Percentiles rank a stretch among this genome's conserved stretches.
phyloP scores from a whole-genome alignment of 2,329 filamentous ascomycete species.

The Pseudocercospora fuligena region DNA sequence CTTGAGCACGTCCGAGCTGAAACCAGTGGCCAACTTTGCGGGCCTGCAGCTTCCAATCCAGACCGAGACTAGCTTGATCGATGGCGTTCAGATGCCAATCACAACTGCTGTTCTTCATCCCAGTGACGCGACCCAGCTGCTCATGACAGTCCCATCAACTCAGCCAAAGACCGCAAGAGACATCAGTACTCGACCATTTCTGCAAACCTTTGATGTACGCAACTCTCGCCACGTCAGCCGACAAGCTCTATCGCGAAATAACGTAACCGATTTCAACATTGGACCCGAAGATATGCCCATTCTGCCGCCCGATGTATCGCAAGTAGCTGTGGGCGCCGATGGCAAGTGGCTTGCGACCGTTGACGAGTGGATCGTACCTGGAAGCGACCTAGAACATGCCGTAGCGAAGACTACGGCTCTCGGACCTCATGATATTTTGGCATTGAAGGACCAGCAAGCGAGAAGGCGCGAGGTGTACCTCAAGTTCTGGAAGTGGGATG shows the following conservation, averaged over 20 bases:
- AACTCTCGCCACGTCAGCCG: conserved; percentile 78
- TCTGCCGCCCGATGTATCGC: conserved; percentile 75
- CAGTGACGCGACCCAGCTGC: conserved; percentile 45
- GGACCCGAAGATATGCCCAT: conserved; percentile 73
- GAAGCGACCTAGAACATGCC: conserved; percentile 67
- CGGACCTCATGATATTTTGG: conserved; percentile 39
- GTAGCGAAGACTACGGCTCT: conserved; percentile 37
- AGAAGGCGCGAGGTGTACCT: conserved; percentile 74
- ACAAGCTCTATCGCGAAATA: conserved; percentile 87
- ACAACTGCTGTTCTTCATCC: conserved; percentile 49
- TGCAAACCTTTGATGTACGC: conserved; percentile 88
- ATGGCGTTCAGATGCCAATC: conserved; percentile 21
- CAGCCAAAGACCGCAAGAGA: conserved; percentile 46
- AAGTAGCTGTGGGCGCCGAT: conserved; percentile 76
- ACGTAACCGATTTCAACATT: conserved; percentile 79
- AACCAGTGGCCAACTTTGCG: conserved; percentile 80
- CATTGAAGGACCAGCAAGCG: conserved; percentile 48
- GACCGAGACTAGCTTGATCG: conserved; percentile 16
- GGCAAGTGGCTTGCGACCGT: conserved; percentile 90
- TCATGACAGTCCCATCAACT: conserved; percentile 58
- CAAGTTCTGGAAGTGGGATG: conserved; percentile 84
- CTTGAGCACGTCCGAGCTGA: conserved; percentile 85
- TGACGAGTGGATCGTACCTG: conserved; percentile 84
- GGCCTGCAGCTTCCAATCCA: conserved; percentile 68
- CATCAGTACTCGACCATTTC: conserved; percentile 57